A percentile compares a stretch with the other conserved stretches of the same genome.
These are phyloP conservation scores for Cenchrus americanus DNA, from an alignment of 176 grass and related monocot species.

Conservation along the genomic window DNA sequence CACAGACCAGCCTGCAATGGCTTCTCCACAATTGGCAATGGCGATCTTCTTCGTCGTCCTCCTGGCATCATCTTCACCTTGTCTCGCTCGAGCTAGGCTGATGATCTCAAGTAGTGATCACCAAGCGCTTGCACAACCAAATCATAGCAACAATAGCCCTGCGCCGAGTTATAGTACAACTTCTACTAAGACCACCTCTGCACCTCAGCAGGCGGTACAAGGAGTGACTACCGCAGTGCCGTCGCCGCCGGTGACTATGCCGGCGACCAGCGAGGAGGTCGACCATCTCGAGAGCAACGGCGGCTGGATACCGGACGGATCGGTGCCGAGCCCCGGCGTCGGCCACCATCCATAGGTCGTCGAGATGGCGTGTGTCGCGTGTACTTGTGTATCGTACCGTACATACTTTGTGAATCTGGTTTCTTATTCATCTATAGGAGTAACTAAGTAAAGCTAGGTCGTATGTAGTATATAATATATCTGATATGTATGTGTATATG, in stretches of 20 bases:
- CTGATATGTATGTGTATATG: background rate
- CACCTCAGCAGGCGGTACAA: slow-evolving; percentile 17
- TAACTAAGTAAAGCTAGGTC: background rate
- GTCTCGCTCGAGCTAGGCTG: background rate
- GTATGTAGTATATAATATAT: background rate
- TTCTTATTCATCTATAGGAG: background rate
- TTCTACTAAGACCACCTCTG: background rate
- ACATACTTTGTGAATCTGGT: background rate
- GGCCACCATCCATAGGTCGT: slow-evolving; percentile 38
- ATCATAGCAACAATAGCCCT: background rate
- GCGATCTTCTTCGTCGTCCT: slow-evolving; percentile 1
- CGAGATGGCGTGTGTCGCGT: background rate
- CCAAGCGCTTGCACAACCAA: background rate
- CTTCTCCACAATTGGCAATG: background rate
- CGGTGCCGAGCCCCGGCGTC: slow-evolving; percentile 47
- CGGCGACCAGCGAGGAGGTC: background rate
- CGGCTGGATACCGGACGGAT: slow-evolving; percentile 30
- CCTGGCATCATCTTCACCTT: background rate
- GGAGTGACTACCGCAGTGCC: background rate
- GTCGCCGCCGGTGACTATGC: background rate
- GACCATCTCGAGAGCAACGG: background rate
- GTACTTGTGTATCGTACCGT: background rate
- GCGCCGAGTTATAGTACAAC: background rate
- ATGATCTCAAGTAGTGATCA: slow-evolving; percentile 8
- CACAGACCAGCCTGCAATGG: slow-evolving; percentile 9